Conservation (phyloP, 2,329 filamentous ascomycete species). For the Colletotrichum trifolii region DNA sequence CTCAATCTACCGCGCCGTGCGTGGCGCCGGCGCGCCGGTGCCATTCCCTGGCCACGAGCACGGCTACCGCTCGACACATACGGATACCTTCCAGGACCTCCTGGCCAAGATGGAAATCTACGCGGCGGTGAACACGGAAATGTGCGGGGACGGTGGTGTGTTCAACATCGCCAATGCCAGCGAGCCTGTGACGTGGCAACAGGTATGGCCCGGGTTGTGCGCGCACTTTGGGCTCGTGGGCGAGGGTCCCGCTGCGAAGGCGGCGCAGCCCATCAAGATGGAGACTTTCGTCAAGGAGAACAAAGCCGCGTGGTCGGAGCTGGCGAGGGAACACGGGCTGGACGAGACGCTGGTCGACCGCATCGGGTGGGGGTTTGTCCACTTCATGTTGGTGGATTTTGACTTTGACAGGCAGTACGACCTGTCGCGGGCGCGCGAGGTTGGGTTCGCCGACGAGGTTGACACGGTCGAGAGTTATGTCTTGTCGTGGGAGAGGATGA, state of each 20-base stretch:
- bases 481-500: conserved; percentile 33
- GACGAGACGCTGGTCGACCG: conserved; percentile 11
- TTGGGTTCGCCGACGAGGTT: conserved; percentile 35
- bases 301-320: conserved; percentile 23
- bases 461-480: conserved; percentile 35
- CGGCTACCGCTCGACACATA: conserved; percentile 32
- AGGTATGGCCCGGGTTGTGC: conserved; percentile 36
- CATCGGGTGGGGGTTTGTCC: conserved; percentile 19
- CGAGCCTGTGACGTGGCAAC: conserved; percentile 32
- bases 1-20: conserved; percentile 28
- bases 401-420: conserved; percentile 40
- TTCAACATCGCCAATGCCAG: conserved; percentile 37
- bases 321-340: conserved; percentile 29
- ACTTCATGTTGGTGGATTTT: conserved; percentile 37
- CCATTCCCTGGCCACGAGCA: conserved; percentile 32
- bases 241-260: neutral
- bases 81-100: conserved; percentile 38
- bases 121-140: conserved; percentile 28
- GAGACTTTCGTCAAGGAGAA: conserved; percentile 31
- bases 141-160: conserved; percentile 29
- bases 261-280: conserved; percentile 5
- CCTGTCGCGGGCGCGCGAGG: conserved; percentile 22
- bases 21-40: conserved; percentile 32
- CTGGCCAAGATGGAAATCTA: conserved; percentile 37
- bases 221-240: conserved; percentile 36